Base-by-base conservation (phyloP, 768 basidiomycete genomes). In the Neoboletus subvelutipes region DNA sequence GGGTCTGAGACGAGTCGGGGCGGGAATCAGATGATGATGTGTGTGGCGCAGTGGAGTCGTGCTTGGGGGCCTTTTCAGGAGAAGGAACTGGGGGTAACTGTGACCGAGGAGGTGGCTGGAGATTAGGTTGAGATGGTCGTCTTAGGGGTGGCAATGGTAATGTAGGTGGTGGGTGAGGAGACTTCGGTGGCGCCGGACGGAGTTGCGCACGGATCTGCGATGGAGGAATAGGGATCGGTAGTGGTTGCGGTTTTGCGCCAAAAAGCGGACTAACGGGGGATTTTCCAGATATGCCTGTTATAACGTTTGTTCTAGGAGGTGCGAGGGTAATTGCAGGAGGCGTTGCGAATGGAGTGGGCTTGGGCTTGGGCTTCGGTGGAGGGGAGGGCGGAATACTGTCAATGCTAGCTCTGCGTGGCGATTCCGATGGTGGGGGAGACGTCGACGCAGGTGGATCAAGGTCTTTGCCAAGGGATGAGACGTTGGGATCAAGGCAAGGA, bases 181-280 rank as follows among this genome's bases (percentile, higher is more conserved):
- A 11, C 52, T 62, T 65, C 20, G 62, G 61, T 39, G 69, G 69
- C 20, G 67, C 55, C 5, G 68, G 68, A 29, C 68, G 68, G 54
- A 70, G 67, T 46, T 70, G 68, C 13, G 69, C 50, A 40, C 67
- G 65, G 28, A 70, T 70, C 52, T 71, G 68, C 17, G 67, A 64
- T 10, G 29, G 63, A 48, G 68, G 55, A 31, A 70, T 70, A 15
- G 68, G 68, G 2, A 70, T 57, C 0, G 68, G 68, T 37, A 70
- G 29, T 22, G 68, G 68, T 26, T 61, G 67, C 0, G 68, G 68
- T 47, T 62, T 64, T 33, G 46, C 42, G n/a, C 61, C 54, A n/a
- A 70, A 59, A 28, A 71, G 61, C 8, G 64, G 15, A 31, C 64
- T 64, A 45, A 71, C 58, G 2, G 67, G 69, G 0, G 69, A 63